phyloP scores from a whole-genome alignment of 2,329 filamentous ascomycete species.

The Penicillium sp. region DNA sequence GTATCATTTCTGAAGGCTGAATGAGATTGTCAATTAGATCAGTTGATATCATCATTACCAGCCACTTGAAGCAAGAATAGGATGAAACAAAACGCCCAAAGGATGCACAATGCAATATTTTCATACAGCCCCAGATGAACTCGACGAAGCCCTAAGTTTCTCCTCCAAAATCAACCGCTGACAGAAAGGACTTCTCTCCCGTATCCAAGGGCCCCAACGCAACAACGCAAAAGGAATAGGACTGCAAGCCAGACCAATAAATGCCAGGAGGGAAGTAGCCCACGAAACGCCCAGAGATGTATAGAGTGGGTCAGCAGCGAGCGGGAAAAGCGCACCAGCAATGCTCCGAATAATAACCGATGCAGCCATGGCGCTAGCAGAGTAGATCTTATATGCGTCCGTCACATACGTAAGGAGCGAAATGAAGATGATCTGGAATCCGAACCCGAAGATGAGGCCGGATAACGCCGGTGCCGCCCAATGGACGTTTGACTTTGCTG shows the following conservation, averaged over 20 bases:
- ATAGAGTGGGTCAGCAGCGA: conserved; percentile 45
- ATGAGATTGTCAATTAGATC: not conserved
- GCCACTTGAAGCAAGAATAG: not conserved
- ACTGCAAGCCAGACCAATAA: conserved; percentile 38
- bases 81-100: no score
- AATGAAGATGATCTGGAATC: conserved; percentile 62
- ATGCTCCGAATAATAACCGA: conserved; percentile 50
- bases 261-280: conserved; percentile 43
- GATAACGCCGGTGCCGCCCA: conserved; percentile 58
- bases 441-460: conserved; percentile 59
- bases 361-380: conserved; percentile 55
- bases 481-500: conserved; percentile 47
- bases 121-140: conserved; percentile 16
- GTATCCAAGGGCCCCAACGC: conserved; percentile 27
- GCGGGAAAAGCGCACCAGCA: conserved; percentile 55
- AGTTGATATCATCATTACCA: not conserved
- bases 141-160: conserved; percentile 13
- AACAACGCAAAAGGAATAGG: conserved; percentile 42
- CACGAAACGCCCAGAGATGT: conserved; percentile 38
- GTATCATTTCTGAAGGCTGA: no score
- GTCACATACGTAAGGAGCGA: conserved; percentile 62
- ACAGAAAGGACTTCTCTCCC: conserved; percentile 32
- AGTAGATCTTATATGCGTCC: conserved; percentile 65
- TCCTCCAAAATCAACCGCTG: conserved; percentile 28
- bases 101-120: not conserved